Conservation (phyloP, 371 early-diverging fungal species). For the Lichtheimia hyalospora region DNA sequence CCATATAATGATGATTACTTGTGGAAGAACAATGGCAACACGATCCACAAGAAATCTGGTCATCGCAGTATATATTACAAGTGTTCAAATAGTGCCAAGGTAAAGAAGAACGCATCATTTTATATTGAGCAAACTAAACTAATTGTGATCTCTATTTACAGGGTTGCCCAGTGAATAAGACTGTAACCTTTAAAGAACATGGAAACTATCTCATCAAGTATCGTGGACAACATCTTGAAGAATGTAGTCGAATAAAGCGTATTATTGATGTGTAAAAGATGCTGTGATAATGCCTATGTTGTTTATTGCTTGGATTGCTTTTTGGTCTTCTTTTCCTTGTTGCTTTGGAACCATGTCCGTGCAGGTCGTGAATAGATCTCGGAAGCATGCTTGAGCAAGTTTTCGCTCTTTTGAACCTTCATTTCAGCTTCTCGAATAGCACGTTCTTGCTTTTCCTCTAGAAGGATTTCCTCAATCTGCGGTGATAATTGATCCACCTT, state of each 20-base stretch:
- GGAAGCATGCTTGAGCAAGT: slow-evolving; percentile 78
- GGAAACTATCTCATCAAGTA: slow-evolving; percentile 56
- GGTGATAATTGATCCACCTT: slow-evolving; percentile 64
- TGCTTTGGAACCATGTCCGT: slow-evolving; percentile 92
- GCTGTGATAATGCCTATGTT: background rate
- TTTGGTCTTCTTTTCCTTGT: slow-evolving; percentile 55
- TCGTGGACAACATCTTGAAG: slow-evolving; percentile 53
- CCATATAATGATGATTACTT: slow-evolving; percentile 52
- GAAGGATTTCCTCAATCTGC: slow-evolving; percentile 76
- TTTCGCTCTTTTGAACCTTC: slow-evolving; percentile 84
- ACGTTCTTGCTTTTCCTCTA: slow-evolving; percentile 84
- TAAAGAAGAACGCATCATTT: background rate
- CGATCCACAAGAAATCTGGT: slow-evolving; percentile 58
- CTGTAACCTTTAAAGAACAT: slow-evolving; percentile 52
- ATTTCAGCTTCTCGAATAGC: slow-evolving; percentile 80
- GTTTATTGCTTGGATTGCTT: slow-evolving; percentile 10
- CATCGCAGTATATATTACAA: slow-evolving; percentile 60
- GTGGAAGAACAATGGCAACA: slow-evolving; percentile 67
- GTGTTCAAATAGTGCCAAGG: slow-evolving; percentile 49
- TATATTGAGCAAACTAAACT: background rate
- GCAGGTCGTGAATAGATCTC: slow-evolving; percentile 92
- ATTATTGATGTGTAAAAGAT: slow-evolving; percentile 25
- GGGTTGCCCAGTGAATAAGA: slow-evolving; percentile 55
- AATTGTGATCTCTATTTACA: slow-evolving; percentile 8
- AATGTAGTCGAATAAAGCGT: slow-evolving; percentile 40